phyloP scores from a whole-genome alignment of 768 basidiomycete genomes.

The Trametes punicea region DNA sequence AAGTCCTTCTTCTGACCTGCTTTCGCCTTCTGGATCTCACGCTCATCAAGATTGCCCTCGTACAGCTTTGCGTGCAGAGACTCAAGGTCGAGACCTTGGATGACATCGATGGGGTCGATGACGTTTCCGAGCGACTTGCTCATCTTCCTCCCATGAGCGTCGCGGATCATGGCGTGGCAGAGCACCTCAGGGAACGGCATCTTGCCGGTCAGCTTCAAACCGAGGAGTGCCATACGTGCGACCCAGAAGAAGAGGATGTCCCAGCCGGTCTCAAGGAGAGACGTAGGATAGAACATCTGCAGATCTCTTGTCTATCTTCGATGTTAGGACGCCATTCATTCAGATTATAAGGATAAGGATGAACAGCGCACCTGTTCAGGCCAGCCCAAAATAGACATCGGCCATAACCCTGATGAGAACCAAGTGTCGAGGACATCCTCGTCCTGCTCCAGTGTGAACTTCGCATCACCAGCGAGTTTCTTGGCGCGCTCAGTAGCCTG shows the following conservation, averaged over 20 bases:
- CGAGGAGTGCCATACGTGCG: conserved; percentile 95
- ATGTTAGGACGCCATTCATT: neutral
- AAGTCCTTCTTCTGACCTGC: conserved; percentile 98
- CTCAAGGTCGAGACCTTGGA: conserved; percentile 78
- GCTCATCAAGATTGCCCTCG: conserved; percentile 90
- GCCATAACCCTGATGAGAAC: conserved; percentile 98
- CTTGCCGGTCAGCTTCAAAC: conserved; percentile 80
- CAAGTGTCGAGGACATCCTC: conserved; percentile 98
- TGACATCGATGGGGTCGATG: conserved; percentile 94
- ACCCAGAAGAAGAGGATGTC: conserved; percentile 99
- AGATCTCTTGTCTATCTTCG: conserved; percentile 66
- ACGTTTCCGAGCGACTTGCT: conserved; percentile 97
- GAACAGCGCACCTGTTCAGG: conserved; percentile 67
- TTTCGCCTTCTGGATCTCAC: conserved; percentile 87
- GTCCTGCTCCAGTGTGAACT: conserved; percentile 84
- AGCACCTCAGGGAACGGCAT: conserved; percentile 95
- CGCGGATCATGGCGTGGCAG: conserved; percentile 98
- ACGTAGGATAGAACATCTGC: conserved; percentile 80
- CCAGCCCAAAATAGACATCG: conserved; percentile 97
- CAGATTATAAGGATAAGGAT: neutral
- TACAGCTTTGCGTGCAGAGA: conserved; percentile 79
- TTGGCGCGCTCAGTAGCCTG: conserved; percentile 78
- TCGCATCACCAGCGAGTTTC: conserved; percentile 55
- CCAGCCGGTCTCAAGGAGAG: conserved; percentile 97
- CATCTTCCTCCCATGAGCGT: conserved; percentile 99